Evolutionary conservation across 1,284 basidiomycete species (phyloP).

Genomic region (Amylostereum areolatum): DNA sequence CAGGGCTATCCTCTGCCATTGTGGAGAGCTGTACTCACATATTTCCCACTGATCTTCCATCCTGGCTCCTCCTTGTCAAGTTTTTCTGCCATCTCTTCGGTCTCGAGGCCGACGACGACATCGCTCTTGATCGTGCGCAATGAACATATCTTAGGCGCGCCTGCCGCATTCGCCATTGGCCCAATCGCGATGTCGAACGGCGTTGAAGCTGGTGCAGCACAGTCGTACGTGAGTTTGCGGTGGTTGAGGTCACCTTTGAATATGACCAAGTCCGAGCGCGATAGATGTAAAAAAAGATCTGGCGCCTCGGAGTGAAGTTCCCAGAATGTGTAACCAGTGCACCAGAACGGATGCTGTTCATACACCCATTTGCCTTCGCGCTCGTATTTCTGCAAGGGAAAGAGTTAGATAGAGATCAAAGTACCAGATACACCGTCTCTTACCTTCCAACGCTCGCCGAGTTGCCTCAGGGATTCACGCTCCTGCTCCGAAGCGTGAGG

Average conservation of each 20-base stretch:
- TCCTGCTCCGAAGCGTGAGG: slow-evolving; percentile 76
- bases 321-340: slow-evolving; percentile 94
- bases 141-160: slow-evolving; percentile 84
- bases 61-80: slow-evolving; percentile 87
- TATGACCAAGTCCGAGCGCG: slow-evolving; percentile 86
- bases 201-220: slow-evolving; percentile 86
- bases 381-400: slow-evolving; percentile 72
- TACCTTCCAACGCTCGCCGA: slow-evolving; percentile 91
- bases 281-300: slow-evolving; percentile 91
- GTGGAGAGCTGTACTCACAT: slow-evolving; percentile 45
- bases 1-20: slow-evolving; percentile 1
- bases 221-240: slow-evolving; percentile 79
- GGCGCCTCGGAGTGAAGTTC: slow-evolving; percentile 85
- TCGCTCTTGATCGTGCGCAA: slow-evolving; percentile 88
- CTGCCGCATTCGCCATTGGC: slow-evolving; percentile 84
- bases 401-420: neutral
- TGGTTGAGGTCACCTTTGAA: slow-evolving; percentile 95
- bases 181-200: slow-evolving; percentile 92
- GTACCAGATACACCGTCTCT: slow-evolving; percentile 3
- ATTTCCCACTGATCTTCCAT: slow-evolving; percentile 98
- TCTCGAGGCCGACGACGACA: slow-evolving; percentile 68
- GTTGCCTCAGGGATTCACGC: slow-evolving; percentile 72
- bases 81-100: slow-evolving; percentile 71
- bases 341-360: slow-evolving; percentile 97
- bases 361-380: slow-evolving; percentile 92